Percentiles rank a stretch among this genome's conserved stretches.
Evolutionary conservation across 202 grass and related monocot species (phyloP).

Genomic region (Sporobolus alterniflorus): DNA sequence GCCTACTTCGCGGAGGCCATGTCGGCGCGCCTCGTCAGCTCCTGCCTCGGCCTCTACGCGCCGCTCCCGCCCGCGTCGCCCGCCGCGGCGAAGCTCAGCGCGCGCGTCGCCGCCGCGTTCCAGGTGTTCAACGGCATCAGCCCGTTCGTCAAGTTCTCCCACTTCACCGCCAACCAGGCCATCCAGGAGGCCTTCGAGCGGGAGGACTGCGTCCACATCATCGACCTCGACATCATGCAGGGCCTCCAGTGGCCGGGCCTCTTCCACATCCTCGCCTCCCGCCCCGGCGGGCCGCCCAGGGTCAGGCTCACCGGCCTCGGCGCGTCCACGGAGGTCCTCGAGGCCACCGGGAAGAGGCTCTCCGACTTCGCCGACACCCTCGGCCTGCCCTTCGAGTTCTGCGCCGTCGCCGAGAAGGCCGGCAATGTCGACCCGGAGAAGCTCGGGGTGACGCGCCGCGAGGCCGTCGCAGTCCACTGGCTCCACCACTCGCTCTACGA

Average conservation of each 20-base stretch:
- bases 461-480: constrained; percentile 96
- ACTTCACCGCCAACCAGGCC: constrained; percentile 94
- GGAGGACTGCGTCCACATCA: constrained; percentile 93
- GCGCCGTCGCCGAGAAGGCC: constrained; percentile 81
- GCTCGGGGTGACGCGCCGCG: constrained; percentile 71
- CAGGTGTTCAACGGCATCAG: constrained; percentile 98
- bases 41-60: constrained; percentile 80
- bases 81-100: constrained; percentile 40
- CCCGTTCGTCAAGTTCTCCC: constrained; percentile 98
- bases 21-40: constrained; percentile 79
- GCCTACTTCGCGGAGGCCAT: constrained; percentile 96
- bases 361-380: constrained; percentile 93
- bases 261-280: constrained; percentile 96
- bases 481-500: constrained; percentile 98
- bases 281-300: constrained; percentile 79
- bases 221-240: constrained; percentile 99
- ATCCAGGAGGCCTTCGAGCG: constrained; percentile 98
- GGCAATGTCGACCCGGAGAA: constrained; percentile 87
- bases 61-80: constrained; percentile 55
- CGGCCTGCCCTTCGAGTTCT: constrained; percentile 84
- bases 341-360: constrained; percentile 88
- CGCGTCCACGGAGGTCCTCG: constrained; percentile 74
- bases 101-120: constrained; percentile 73
- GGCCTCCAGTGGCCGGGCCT: constrained; percentile 94
- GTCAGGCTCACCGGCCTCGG: constrained; percentile 80